Conservation (phyloP, 768 basidiomycete species). For the Boletus sensibilis region DNA sequence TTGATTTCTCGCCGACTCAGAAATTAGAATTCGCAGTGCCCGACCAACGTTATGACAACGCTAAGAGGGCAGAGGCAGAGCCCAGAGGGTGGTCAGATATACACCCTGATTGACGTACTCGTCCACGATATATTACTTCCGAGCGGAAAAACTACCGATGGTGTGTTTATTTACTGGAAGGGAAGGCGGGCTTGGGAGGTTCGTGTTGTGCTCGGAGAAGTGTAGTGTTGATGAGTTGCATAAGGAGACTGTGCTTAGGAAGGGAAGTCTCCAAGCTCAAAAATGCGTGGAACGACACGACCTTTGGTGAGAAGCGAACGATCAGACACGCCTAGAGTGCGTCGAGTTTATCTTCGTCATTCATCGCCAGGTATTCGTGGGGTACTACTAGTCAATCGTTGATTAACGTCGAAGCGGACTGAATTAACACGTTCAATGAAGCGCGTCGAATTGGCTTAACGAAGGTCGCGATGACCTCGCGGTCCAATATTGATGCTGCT, state of each 20-base stretch:
- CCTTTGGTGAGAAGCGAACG: no score
- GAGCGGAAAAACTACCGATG: conserved; percentile 15
- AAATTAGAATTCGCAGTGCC: conserved; percentile 14
- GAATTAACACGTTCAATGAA: no score
- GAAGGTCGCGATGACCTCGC: no score
- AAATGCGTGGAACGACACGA: no score
- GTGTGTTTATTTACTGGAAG: conserved; percentile 23
- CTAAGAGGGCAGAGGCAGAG: neutral
- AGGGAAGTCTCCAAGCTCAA: no score
- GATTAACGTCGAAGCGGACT: no score
- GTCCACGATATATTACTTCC: conserved; percentile 19
- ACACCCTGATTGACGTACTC: conserved; percentile 18
- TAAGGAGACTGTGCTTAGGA: conserved; percentile 21
- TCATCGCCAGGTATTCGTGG: no score
- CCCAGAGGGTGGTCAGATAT: conserved; percentile 4
- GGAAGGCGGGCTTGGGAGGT: conserved; percentile 22
- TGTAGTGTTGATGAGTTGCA: conserved; percentile 16
- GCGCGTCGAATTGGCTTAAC: no score
- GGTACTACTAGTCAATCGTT: no score
- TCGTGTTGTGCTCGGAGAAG: conserved; percentile 24
- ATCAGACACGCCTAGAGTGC: no score
- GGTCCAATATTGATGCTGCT: no score
- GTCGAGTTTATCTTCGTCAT: no score
- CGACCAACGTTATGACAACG: neutral
- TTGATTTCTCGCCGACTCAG: conserved; percentile 15